Conservation (phyloP, 768 basidiomycete species). For the Tricholoma sp. region DNA sequence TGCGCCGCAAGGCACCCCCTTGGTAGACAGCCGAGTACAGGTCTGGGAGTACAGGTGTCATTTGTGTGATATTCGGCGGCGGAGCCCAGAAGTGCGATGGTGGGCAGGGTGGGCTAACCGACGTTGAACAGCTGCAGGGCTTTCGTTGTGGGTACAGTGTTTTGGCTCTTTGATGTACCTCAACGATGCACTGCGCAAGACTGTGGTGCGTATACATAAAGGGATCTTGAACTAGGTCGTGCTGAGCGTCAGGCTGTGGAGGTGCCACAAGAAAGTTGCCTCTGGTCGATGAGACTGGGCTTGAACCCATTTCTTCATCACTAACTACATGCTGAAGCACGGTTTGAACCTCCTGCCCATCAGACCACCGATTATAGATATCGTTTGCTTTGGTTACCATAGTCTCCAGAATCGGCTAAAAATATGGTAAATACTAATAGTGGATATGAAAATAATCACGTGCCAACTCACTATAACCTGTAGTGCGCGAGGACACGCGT, state of each 20-base stretch:
- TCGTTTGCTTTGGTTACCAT: constrained; percentile 49
- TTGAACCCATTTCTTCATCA: constrained; percentile 10
- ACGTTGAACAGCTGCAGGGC: constrained; percentile 35
- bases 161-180: constrained; percentile 40
- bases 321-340: constrained; percentile 28
- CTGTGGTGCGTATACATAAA: constrained; percentile 37
- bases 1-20: constrained; percentile 19
- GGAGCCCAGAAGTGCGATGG: constrained; percentile 44
- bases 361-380: constrained; percentile 43
- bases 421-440: neutral
- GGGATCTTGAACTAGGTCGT: constrained; percentile 24
- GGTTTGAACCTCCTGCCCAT: constrained; percentile 39
- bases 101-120: constrained; percentile 25
- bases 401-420: constrained; percentile 41
- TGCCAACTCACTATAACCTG: constrained; percentile 38
- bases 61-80: constrained; percentile 26
- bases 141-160: constrained; percentile 38
- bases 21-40: constrained; percentile 26
- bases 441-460: constrained; percentile 3
- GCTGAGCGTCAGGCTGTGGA: constrained; percentile 8
- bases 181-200: constrained; percentile 41
- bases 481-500: constrained; percentile 39
- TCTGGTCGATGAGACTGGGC: neutral
- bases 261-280: constrained; percentile 6
- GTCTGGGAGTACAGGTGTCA: constrained; percentile 36